Evolutionary conservation across 2,329 filamentous ascomycete genomes (phyloP).

Genomic region (Cephalotrichum gorgonifer): DNA sequence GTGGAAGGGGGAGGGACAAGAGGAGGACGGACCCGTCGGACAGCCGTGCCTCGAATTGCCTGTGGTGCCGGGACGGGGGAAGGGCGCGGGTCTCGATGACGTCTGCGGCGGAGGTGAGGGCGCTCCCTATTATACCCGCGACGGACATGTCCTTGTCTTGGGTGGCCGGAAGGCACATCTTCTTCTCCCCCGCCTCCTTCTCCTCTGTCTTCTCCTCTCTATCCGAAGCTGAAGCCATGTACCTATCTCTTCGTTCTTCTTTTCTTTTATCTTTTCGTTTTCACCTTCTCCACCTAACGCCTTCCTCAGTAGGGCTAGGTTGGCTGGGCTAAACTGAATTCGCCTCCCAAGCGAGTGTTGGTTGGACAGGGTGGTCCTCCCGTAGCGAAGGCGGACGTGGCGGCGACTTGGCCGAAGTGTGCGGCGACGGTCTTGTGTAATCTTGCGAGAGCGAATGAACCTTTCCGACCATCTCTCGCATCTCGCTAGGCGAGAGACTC

Average conservation of each 20-base stretch:
- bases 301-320: too few species aligned
- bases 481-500: background rate
- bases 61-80: slow-evolving; percentile 26
- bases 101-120: slow-evolving; percentile 5
- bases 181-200: background rate
- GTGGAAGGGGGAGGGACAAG: slow-evolving; percentile 30
- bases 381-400: background rate
- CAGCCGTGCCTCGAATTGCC: slow-evolving; percentile 30
- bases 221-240: background rate
- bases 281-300: too few species aligned
- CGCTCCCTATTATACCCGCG: slow-evolving; percentile 4
- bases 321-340: too few species aligned
- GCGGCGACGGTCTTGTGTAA: background rate
- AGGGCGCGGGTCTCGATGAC: slow-evolving; percentile 17
- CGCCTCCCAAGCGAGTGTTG: background rate
- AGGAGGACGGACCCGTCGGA: slow-evolving; percentile 29
- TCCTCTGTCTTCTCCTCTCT: background rate
- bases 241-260: background rate
- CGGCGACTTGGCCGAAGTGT: background rate
- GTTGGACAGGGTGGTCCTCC: background rate
- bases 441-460: background rate
- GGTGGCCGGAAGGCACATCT: background rate
- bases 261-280: too few species aligned
- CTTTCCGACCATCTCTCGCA: background rate
- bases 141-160: slow-evolving; percentile 3